Conservation (phyloP, 2,329 filamentous ascomycete species). For the Scytalidium sp. region DNA sequence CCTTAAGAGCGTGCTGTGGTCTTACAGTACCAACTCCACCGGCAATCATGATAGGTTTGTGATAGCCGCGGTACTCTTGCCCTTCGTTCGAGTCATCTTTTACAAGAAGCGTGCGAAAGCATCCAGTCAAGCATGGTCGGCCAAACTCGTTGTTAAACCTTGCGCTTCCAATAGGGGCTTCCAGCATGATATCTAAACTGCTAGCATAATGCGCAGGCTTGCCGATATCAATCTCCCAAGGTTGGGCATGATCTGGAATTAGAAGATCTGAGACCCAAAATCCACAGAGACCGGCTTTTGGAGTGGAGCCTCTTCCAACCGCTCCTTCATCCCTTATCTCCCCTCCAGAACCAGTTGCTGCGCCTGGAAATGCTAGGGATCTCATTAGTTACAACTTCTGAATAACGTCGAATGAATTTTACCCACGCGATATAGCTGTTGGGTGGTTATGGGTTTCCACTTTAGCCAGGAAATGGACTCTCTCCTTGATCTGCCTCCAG, state of each 20-base stretch:
- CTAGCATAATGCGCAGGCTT: constrained; percentile 90
- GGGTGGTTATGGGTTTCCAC: constrained; percentile 98
- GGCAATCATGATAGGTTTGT: constrained; percentile 98
- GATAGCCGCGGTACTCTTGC: constrained; percentile 81
- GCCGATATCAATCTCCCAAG: constrained; percentile 91
- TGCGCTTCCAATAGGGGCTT: constrained; percentile 91
- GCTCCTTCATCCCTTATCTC: constrained; percentile 95
- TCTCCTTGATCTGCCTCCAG: constrained; percentile 84
- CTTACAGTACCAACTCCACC: constrained; percentile 91
- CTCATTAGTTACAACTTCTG: not conserved
- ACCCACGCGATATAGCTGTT: constrained; percentile 50
- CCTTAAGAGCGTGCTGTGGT: constrained; percentile 87
- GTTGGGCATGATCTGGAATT: constrained; percentile 77
- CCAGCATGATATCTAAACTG: constrained; percentile 94
- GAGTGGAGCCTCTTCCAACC: constrained; percentile 86
- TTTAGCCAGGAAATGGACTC: constrained; percentile 84
- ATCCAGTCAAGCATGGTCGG: constrained; percentile 80
- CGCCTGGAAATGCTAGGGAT: constrained; percentile 84
- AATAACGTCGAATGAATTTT: too few relatives aligned
- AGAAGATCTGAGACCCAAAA: constrained; percentile 95
- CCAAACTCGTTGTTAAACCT: constrained; percentile 99
- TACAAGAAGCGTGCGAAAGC: constrained; percentile 86
- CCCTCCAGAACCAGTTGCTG: constrained; percentile 91
- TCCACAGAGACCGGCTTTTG: constrained; percentile 87
- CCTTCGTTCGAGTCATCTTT: constrained; percentile 55